Evolutionary conservation across 2,329 filamentous ascomycete genomes (phyloP), one percentile per base, ranked within the genome.

Genomic region (Ascochyta fabae): DNA sequence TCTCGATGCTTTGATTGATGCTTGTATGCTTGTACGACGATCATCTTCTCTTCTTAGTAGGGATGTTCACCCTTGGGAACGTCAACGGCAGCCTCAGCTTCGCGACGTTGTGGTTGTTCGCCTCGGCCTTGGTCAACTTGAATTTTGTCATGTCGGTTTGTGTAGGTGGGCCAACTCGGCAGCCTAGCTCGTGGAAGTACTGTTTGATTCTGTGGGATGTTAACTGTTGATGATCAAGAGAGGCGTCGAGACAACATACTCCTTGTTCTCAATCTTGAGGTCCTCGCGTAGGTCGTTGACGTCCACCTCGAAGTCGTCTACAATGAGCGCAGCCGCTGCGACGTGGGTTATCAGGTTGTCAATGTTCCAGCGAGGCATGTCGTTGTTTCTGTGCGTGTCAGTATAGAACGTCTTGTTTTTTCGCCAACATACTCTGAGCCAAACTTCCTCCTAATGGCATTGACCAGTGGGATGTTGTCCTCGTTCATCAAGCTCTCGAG

Each of bases 101-200:
- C 12, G 90, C 92, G 45, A 93, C 78, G 56, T 77, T 83, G 58
- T 86, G 86, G 52, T 85, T 85, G 51, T 84, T 85, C 19, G 76
- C 74, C 67, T 86, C 82, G 1, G 84, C 84, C 71, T 87, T 87
- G 29, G 83, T 84, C 62, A 87, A 82, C 54, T 84, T 81, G 62
- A 81, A 78, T 72, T 83, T 85, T 27, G 73, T 71, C 44, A 75
- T 70, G 52, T 84, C 81, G 16, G 70, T 72, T 46, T 82, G 81
- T 4, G 78, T 80, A 12, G 81, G 75, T 26, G 72, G 61, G 16
- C 55, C 68, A 31, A 91, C 81, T 64, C 82, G 85, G 27, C 88
- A 90, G 22, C 91, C 91, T 61, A 95, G 87, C 74, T 94, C 91
- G 43, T 80, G 77, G 73, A 90, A 93, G 73, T 92, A 93, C 69